Conservation (phyloP, 441 rosid genomes). For the Euphorbia schlechtendalii region DNA sequence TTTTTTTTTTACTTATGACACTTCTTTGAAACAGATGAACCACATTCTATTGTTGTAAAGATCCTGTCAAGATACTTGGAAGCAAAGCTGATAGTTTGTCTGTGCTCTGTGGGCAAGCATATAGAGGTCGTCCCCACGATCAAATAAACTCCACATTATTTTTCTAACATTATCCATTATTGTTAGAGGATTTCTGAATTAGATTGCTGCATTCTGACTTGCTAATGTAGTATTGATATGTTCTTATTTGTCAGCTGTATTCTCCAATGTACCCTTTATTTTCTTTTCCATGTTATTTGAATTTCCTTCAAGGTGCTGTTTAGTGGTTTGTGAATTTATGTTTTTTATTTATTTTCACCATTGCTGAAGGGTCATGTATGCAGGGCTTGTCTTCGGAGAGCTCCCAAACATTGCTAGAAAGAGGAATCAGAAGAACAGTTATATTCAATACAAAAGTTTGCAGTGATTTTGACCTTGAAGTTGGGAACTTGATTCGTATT, state of each 20-base stretch:
- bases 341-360: background rate
- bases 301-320: slow-evolving; percentile 6
- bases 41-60: slow-evolving; percentile 40
- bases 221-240: background rate
- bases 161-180: no score
- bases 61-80: slow-evolving; percentile 66
- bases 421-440: slow-evolving; percentile 38
- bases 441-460: slow-evolving; percentile 76
- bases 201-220: background rate
- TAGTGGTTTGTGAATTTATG: background rate
- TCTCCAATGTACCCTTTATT: background rate
- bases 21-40: slow-evolving; percentile 34
- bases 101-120: slow-evolving; percentile 39
- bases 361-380: slow-evolving; percentile 20
- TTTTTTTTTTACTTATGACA: slow-evolving; percentile 1
- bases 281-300: background rate
- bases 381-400: slow-evolving; percentile 35
- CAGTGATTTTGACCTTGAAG: slow-evolving; percentile 66
- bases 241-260: background rate
- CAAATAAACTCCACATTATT: slow-evolving; percentile 6
- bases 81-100: slow-evolving; percentile 71
- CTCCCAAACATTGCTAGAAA: slow-evolving; percentile 23
- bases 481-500: slow-evolving; percentile 56
- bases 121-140: slow-evolving; percentile 38
- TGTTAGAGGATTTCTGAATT: background rate